Base-by-base conservation (phyloP, 2,329 filamentous ascomycete species). In the Fusarium luffae region DNA sequence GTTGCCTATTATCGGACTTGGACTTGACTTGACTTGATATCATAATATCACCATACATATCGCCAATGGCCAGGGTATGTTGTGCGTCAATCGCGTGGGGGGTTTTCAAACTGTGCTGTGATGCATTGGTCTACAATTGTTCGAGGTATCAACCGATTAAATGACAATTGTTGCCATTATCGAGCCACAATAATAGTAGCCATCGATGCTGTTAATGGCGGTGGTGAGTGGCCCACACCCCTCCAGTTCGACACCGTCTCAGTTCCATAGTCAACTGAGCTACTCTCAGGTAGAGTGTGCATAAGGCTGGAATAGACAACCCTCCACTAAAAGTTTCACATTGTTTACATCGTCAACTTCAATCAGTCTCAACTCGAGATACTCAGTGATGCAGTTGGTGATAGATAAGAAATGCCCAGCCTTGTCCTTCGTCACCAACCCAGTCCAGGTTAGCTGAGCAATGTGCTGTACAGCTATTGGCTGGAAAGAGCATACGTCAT, bases 401-500 rank as follows among this genome's bases (percentile, higher is more conserved):
- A 68, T 61, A 41, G 27, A 30, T 49, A 54, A 47, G 44, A 48
- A 28, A 27, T 63, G 61, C 54, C 54, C 56, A 63, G 68, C 65
- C 61, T 71, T 55, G 27, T 59, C 56, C 40, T 52, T 54, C 55
- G 46, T 59, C 51, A 68, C 50, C 61, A 56, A 42, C 46, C 55
- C 42, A 59, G 47, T 50, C 55, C 42, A 47, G 49, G 32, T 48
- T 54, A 58, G 52, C 56, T 48, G 50, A 56, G 63, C 52, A 54
- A 71, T 71, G 65, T 69, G 61, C 65, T 59, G 48, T 60, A 23
- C 61, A 54, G 27, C 68, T 60, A 71, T 71, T 69, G 61, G 68
- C 41, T 40, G 56, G 27, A 54, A 47, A 47, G 11, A 47, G 30
- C 51, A 59, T 71, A 71, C 69, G 69, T 71, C 69, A 71, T 71